These are phyloP conservation scores for Angophora floribunda DNA, from an alignment of 345 rosid species.

Conservation along the genomic window DNA sequence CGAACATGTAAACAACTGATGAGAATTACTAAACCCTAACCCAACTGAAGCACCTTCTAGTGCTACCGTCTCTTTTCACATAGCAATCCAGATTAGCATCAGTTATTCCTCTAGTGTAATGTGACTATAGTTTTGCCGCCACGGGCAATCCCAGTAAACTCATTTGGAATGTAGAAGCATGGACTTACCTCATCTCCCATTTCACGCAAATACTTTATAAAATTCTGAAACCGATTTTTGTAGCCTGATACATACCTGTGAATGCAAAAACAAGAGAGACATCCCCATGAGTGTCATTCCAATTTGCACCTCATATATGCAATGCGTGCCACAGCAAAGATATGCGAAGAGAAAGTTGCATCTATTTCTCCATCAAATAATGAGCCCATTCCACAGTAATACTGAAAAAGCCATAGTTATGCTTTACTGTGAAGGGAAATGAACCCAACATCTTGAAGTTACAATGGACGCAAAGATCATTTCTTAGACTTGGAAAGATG, in stretches of 20 bases:
- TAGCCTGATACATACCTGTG: conserved; percentile 96
- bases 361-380: background rate
- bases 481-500: background rate
- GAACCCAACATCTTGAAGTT: background rate
- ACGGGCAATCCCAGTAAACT: background rate
- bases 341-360: background rate
- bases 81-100: background rate
- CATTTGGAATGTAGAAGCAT: background rate
- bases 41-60: background rate
- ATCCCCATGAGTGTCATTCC: background rate
- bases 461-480: background rate
- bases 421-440: background rate
- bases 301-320: background rate
- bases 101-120: background rate
- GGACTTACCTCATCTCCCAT: conserved; percentile 92
- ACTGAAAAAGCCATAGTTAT: background rate
- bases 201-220: conserved; percentile 84
- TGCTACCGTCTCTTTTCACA: background rate
- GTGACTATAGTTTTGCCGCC: background rate
- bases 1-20: background rate
- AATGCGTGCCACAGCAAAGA: background rate
- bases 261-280: conserved; percentile 3
- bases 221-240: conserved; percentile 96
- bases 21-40: background rate
- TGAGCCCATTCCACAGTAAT: background rate